Base-by-base conservation (phyloP, 1,139 yeast genomes). In the Pichia sp. region DNA sequence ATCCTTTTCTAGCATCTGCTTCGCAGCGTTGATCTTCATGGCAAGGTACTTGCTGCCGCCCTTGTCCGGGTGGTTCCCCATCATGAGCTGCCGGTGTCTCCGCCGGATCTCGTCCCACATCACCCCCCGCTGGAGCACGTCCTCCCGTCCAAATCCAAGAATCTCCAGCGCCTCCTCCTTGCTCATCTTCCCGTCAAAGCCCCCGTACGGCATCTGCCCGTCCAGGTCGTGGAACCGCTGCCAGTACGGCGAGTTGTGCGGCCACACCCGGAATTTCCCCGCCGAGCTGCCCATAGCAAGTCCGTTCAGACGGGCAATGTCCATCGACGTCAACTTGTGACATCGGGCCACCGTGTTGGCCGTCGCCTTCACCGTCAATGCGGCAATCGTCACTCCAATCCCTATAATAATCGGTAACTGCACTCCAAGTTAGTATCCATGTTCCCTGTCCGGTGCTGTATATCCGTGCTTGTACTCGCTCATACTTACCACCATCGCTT, bases 11-110 rank as follows among this genome's bases (percentile, higher is more conserved):
- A 87, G 70, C 1, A 85, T 68, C 47, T 84, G 89, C 60, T 81
- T 82, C 1, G 95, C 95, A 66, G 83, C 85, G 67, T 88, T 87
- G 57, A 88, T 82, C 66, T 87, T 85, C 75, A 83, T 82, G 2
- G 89, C 84, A 50, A 87, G 60, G 63, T 82, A 87, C 52, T 80
- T 78, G 60, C 90, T 83, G 0, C 96, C 96, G 5, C 87, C 84
- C 60, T 77, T 78, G 67, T 87, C 96, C 0, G 96, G 95, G 66
- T 87, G 96, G 63, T 81, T 88, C 52, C 74, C 64, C 52, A 85
- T 72, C 87, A 87, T 86, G 62, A 84, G 74, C 53, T 72, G 72
- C 54, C 93, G 72, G 67, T 87, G 90, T 58, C 81, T 72, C 54
- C 75, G 73, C 55, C 78, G 76, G 47, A 88, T 71, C 58, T 77